phyloP scores from a whole-genome alignment of 768 basidiomycete genomes.

The Amanita subjunquillea region DNA sequence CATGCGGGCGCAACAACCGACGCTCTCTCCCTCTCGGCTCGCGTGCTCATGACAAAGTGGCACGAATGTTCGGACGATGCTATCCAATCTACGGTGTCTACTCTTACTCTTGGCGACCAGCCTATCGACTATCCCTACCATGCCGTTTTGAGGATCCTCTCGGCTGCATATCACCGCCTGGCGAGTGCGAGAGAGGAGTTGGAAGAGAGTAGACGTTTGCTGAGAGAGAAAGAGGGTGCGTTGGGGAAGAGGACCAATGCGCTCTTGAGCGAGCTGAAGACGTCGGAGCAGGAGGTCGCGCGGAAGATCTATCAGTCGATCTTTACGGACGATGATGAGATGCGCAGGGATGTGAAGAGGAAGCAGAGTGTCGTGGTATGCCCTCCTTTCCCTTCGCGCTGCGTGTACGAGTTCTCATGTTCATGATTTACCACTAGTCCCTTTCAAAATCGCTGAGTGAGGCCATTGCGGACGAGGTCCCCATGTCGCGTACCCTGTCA shows the following conservation, averaged over 20 bases:
- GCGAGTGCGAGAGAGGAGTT: conserved; percentile 50
- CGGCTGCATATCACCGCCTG: conserved; percentile 52
- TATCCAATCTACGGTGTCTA: conserved; percentile 53
- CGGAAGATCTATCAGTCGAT: conserved; percentile 56
- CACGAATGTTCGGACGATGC: conserved; percentile 70
- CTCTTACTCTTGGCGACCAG: conserved; percentile 26
- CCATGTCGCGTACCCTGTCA: conserved; percentile 24
- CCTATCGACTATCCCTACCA: conserved; percentile 49
- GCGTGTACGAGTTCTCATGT: conserved; percentile 2
- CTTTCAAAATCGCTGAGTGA: conserved; percentile 44
- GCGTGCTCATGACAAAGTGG: conserved; percentile 61
- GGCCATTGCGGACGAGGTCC: conserved; percentile 40
- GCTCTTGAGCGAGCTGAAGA: conserved; percentile 44
- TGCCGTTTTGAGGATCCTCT: conserved; percentile 56
- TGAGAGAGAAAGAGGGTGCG: conserved; percentile 52
- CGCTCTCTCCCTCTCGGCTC: not conserved
- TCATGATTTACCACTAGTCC: conserved; percentile 26
- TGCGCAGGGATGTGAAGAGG: conserved; percentile 36
- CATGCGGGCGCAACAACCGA: no score
- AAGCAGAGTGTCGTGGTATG: conserved; percentile 53
- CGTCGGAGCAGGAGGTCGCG: conserved; percentile 59
- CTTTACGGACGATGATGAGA: conserved; percentile 44
- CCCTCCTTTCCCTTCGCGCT: conserved; percentile 2
- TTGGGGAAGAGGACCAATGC: conserved; percentile 41
- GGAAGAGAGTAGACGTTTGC: conserved; percentile 40